phyloP scores from a whole-genome alignment of 768 basidiomycete species.

The Pleurotus pulmonarius region DNA sequence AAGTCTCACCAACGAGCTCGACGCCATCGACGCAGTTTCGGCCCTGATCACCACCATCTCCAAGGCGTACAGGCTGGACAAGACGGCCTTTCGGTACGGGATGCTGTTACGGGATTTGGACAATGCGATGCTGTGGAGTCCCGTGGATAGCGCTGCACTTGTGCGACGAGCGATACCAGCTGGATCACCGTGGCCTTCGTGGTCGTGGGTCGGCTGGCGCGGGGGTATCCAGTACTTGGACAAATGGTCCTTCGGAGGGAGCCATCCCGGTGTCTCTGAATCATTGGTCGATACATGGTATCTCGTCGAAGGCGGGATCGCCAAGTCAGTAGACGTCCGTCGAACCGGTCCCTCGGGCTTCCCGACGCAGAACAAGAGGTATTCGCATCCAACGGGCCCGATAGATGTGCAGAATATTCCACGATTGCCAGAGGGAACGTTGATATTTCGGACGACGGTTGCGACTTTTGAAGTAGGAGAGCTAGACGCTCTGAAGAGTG shows the following conservation, averaged over 20 bases:
- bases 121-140: neutral
- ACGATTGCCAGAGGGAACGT: too few species aligned
- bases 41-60: conserved; percentile 2
- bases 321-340: neutral
- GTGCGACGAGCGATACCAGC: neutral
- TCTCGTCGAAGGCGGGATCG: neutral
- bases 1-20: neutral
- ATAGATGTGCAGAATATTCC: too few species aligned
- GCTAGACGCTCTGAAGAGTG: neutral
- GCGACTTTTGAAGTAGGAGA: too few species aligned
- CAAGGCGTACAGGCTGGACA: neutral
- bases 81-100: conserved; percentile 1
- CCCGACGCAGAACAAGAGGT: neutral
- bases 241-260: neutral
- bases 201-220: conserved; percentile 6
- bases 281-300: neutral
- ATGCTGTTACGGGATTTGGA: neutral
- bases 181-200: neutral
- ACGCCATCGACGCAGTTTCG: neutral
- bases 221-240: neutral
- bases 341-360: neutral
- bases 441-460: too few species aligned
- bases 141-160: neutral
- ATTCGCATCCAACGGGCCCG: neutral
- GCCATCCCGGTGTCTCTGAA: neutral